phyloP scores from a whole-genome alignment of 345 rosid genomes.

The Barbarea vulgaris region DNA sequence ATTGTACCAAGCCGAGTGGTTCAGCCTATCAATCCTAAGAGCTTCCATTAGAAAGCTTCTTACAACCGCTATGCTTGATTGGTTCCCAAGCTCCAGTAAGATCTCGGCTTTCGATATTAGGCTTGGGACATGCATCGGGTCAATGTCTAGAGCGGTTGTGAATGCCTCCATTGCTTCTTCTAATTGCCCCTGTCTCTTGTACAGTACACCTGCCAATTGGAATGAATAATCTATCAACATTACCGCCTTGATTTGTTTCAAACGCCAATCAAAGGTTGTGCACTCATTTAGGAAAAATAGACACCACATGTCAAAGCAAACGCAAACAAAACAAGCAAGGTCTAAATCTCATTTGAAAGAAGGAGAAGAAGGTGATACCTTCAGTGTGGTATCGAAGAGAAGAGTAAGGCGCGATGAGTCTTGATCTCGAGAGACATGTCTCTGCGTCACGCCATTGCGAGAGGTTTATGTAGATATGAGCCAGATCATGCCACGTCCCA shows the following conservation, averaged over 20 bases:
- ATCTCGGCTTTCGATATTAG: slow-evolving; percentile 64
- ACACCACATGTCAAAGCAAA: background rate
- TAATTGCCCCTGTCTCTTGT: slow-evolving; percentile 52
- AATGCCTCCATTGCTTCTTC: slow-evolving; percentile 66
- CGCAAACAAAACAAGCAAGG: background rate
- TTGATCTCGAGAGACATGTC: slow-evolving; percentile 76
- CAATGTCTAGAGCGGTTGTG: slow-evolving; percentile 55
- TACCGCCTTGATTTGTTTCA: background rate
- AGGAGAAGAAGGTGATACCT: slow-evolving; percentile 41
- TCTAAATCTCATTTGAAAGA: background rate
- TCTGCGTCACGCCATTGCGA: slow-evolving; percentile 77
- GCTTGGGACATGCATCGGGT: slow-evolving; percentile 67
- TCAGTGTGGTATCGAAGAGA: slow-evolving; percentile 57
- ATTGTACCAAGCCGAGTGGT: slow-evolving; percentile 72
- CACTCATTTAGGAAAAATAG: background rate
- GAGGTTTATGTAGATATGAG: slow-evolving; percentile 61
- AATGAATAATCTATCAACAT: slow-evolving; percentile 12
- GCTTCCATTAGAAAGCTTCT: slow-evolving; percentile 77
- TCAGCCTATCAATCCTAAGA: slow-evolving; percentile 58
- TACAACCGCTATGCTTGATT: slow-evolving; percentile 42
- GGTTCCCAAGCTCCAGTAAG: slow-evolving; percentile 46
- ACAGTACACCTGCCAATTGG: slow-evolving; percentile 49
- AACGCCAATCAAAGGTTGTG: background rate
- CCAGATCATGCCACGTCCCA: slow-evolving; percentile 80
- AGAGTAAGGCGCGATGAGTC: slow-evolving; percentile 54